Evolutionary conservation across 352 stramenopile genomes (phyloP), one percentile per base, ranked within the genome.

Genomic region (Pythium aquatile): DNA sequence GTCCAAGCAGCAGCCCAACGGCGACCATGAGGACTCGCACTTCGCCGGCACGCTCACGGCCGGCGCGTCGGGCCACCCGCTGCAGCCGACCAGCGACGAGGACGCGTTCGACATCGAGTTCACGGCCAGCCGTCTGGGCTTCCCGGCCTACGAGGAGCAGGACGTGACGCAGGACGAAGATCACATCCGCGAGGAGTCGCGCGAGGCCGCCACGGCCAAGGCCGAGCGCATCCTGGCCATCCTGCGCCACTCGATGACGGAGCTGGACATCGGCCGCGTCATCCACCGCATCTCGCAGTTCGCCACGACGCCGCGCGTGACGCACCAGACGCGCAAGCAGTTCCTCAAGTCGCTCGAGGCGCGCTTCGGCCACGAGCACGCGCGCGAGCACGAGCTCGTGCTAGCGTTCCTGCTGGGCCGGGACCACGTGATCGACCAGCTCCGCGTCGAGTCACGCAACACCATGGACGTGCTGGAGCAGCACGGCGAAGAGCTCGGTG

Each of bases 271-370:
- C 30, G 82, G 86, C 63, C 86, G 87, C 58, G 79, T 95, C 7
- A 83, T 93, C 48, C 84, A 93, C 46, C 85, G 86, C 51, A 78
- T 93, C 53, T 84, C 81, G 24, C 82, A 93, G 60, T 93, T 91
- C 63, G 81, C 87, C 4, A 91, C 83, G 57, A 78, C 89, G 20
- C 85, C 85, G 26, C 78, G 80, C n/a, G 81, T 92, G 52, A 93
- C 81, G 44, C 67, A 73, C 30, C 72, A 88, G 30, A 90, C 83
- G 29, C 77, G 82, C 47, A 93, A 92, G 69, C 81, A 90, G 65
- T 95, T 95, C 54, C 65, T 93, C 28, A 65, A 77, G 30, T 89
- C 83, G 13, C 67, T 95, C n/a, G 80, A 93, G 63, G 74, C 73
- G 35, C 74, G 83, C 40, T 93, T 93, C 55, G 78, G 78, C 13